Conservation (phyloP, 345 rosid species). For the Bruguiera parviflora region DNA sequence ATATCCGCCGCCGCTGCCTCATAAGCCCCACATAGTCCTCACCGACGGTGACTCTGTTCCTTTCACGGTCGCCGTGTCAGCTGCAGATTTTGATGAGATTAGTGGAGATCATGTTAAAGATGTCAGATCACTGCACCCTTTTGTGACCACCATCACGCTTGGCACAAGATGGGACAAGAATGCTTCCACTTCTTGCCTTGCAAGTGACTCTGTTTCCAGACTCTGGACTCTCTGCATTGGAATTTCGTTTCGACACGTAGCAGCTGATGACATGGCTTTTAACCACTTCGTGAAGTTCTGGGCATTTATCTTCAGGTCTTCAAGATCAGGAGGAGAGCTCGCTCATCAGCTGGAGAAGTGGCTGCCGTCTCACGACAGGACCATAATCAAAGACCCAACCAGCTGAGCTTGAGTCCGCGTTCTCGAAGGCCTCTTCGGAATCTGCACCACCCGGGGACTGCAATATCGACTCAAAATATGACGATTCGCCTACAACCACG, state of each 20-base stretch:
- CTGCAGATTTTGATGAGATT: conserved; percentile 17
- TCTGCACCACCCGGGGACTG: neutral
- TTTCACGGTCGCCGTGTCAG: conserved; percentile 32
- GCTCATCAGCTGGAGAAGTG: neutral
- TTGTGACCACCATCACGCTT: conserved; percentile 6
- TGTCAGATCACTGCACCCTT: conserved; percentile 19
- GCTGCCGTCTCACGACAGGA: conserved; percentile 19
- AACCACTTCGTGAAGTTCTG: conserved; percentile 43
- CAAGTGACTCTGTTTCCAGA: conserved; percentile 43
- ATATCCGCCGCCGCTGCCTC: conserved; percentile 26
- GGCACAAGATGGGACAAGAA: neutral
- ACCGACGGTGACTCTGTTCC: conserved; percentile 16
- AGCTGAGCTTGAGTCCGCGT: conserved; percentile 9
- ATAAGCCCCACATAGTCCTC: conserved; percentile 23
- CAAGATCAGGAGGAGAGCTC: conserved; percentile 14
- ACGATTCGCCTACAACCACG: conserved; percentile 7
- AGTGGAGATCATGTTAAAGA: conserved; percentile 16
- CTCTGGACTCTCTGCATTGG: conserved; percentile 40
- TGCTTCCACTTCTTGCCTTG: conserved; percentile 23
- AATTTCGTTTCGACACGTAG: conserved; percentile 24
- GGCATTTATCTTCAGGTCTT: conserved; percentile 22
- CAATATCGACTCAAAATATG: neutral
- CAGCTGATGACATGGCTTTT: conserved; percentile 37
- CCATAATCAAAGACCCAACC: conserved; percentile 26
- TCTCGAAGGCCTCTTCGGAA: conserved; percentile 5